phyloP scores from a whole-genome alignment of 805 yeast genomes.

The Nakazawaea ernobii region DNA sequence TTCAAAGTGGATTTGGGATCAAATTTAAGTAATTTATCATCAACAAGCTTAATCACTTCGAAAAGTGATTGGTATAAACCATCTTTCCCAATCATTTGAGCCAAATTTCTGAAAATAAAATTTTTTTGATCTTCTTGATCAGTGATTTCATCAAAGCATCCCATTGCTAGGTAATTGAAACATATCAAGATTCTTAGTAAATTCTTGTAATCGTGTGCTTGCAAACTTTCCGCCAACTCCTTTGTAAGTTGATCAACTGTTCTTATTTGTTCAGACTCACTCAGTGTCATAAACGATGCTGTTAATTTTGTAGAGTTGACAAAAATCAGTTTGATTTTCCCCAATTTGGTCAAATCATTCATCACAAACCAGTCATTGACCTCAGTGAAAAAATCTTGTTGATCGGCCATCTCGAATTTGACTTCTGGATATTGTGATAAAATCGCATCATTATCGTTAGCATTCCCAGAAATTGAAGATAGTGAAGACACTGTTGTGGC shows the following conservation, averaged over 20 bases:
- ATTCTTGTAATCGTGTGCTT: background rate
- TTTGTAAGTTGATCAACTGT: slow-evolving; percentile 12
- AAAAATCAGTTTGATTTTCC: slow-evolving; percentile 11
- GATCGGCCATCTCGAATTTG: slow-evolving; percentile 35
- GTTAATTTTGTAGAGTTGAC: background rate
- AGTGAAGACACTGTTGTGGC: slow-evolving; percentile 6
- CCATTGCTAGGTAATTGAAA: slow-evolving; percentile 24
- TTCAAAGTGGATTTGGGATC: slow-evolving; percentile 16
- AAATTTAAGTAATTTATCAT: slow-evolving; percentile 12
- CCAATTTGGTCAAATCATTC: slow-evolving; percentile 23
- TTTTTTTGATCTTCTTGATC: slow-evolving; percentile 18
- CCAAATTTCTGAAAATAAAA: slow-evolving; percentile 19
- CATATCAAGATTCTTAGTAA: slow-evolving; percentile 14
- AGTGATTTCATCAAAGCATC: slow-evolving; percentile 20
- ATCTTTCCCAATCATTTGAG: slow-evolving; percentile 12
- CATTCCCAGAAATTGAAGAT: slow-evolving; percentile 3
- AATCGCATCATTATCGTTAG: slow-evolving; percentile 22
- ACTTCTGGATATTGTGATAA: slow-evolving; percentile 35
- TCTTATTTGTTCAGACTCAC: background rate
- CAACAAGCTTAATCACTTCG: background rate
- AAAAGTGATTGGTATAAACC: background rate
- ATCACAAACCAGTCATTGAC: slow-evolving; percentile 31
- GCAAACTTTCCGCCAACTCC: slow-evolving; percentile 4
- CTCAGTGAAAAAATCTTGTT: slow-evolving; percentile 31
- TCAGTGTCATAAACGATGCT: background rate